Percentiles rank a stretch among this genome's conserved stretches.
These are phyloP conservation scores for Tuber melanosporum DNA, from an alignment of 495 filamentous ascomycete species.

Conservation along the genomic window DNA sequence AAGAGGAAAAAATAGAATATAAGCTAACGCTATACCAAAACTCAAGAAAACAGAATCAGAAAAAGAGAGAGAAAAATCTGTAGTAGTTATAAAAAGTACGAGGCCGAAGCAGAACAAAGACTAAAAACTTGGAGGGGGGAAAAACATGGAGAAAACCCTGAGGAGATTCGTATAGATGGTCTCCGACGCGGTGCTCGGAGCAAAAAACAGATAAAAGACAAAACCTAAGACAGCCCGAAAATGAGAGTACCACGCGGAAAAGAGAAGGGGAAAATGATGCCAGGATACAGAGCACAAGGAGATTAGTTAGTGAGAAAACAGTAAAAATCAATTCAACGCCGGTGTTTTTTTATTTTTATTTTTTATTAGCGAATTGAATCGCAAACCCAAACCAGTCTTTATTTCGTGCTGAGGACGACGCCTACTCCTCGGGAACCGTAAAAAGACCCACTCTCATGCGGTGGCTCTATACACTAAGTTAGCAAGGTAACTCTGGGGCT, in stretches of 20 bases:
- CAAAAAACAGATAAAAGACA: neutral
- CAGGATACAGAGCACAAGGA: constrained; percentile 15
- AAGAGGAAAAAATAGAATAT: neutral
- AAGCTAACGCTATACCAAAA: constrained; percentile 12
- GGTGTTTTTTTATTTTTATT: constrained; percentile 32
- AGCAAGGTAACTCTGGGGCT: constrained; percentile 30
- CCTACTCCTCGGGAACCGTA: constrained; percentile 39
- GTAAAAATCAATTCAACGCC: constrained; percentile 38
- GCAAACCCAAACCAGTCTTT: constrained; percentile 17
- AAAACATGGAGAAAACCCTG: neutral
- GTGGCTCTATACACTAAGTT: constrained; percentile 53
- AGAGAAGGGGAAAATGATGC: constrained; percentile 9
- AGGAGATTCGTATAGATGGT: constrained; percentile 1
- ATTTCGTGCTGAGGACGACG: constrained; percentile 6
- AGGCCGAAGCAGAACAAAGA: constrained; percentile 13
- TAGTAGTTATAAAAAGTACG: constrained; percentile 10
- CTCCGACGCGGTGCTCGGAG: neutral
- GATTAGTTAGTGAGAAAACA: constrained; percentile 26
- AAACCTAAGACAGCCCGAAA: constrained; percentile 3
- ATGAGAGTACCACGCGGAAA: constrained; percentile 2
- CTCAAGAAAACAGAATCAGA: constrained; percentile 7
- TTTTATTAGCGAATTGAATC: constrained; percentile 27
- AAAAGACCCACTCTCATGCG: constrained; percentile 64
- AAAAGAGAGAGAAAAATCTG: neutral
- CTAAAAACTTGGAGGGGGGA: neutral